A percentile compares a stretch with the other conserved stretches of the same genome.
phyloP scores from a whole-genome alignment of 805 yeast species.

The Blastobotrys attinorum region DNA sequence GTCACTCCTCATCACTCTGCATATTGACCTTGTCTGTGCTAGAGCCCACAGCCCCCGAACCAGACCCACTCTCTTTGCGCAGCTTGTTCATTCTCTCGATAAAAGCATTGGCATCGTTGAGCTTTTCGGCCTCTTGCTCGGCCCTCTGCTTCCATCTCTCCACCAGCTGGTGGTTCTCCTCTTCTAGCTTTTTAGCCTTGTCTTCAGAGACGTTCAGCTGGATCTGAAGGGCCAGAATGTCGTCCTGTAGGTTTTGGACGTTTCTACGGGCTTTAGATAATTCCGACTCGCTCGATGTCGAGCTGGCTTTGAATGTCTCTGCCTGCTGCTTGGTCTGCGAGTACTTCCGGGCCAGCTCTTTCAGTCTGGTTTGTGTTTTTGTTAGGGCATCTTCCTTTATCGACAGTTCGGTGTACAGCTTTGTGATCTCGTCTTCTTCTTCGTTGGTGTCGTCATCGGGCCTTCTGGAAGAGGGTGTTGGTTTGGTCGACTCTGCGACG shows the following conservation, averaged over 20 bases:
- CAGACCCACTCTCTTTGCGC: neutral
- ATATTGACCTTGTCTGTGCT: neutral
- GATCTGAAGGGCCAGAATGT: slow-evolving; percentile 51
- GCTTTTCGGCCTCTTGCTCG: slow-evolving; percentile 49
- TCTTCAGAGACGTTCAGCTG: slow-evolving; percentile 42
- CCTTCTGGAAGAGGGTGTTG: neutral
- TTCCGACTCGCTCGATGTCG: slow-evolving; percentile 22
- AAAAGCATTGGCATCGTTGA: slow-evolving; percentile 39
- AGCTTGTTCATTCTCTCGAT: slow-evolving; percentile 10
- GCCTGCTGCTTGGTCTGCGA: slow-evolving; percentile 22
- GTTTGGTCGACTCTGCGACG: neutral
- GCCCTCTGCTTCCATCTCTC: slow-evolving; percentile 54
- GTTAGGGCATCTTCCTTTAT: slow-evolving; percentile 8
- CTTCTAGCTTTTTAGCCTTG: slow-evolving; percentile 31
- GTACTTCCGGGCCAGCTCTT: slow-evolving; percentile 6
- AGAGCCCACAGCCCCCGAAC: too few species aligned
- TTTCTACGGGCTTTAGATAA: slow-evolving; percentile 27
- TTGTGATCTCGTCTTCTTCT: slow-evolving; percentile 11
- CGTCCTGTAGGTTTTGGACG: slow-evolving; percentile 56
- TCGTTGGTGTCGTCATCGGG: neutral
- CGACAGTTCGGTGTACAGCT: slow-evolving; percentile 12
- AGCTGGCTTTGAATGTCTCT: slow-evolving; percentile 22
- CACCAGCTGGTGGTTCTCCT: slow-evolving; percentile 45
- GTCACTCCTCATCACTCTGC: neutral
- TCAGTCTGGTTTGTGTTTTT: neutral